Evolutionary conservation across 148 eudicot species (phyloP).

Genomic region (Diospyros lotus): DNA sequence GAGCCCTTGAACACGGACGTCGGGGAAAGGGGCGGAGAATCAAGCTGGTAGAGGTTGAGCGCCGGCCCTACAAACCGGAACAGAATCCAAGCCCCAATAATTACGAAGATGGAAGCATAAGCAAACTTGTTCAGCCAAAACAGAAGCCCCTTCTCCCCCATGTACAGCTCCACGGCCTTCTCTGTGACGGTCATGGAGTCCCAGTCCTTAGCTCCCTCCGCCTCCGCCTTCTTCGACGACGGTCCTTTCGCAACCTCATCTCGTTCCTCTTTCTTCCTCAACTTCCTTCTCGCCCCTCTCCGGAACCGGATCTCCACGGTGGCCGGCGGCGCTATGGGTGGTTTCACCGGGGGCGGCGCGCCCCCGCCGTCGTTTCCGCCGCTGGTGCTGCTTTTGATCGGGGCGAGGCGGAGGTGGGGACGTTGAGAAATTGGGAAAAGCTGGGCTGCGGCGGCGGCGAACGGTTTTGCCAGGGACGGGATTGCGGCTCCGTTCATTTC

Average conservation of each 20-base stretch:
- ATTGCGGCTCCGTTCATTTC: slow-evolving; percentile 21
- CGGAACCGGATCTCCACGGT: slow-evolving; percentile 45
- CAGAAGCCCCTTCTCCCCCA: slow-evolving; percentile 70
- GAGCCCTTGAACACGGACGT: too few relatives aligned
- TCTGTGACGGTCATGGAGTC: slow-evolving; percentile 63
- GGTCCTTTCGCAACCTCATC: background rate
- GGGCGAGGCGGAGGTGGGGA: slow-evolving; percentile 15
- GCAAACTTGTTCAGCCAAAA: slow-evolving; percentile 91
- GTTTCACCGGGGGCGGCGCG: slow-evolving; percentile 12
- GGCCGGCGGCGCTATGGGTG: slow-evolving; percentile 24
- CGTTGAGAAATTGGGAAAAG: background rate
- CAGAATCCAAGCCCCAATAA: slow-evolving; percentile 78
- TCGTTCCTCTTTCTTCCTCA: slow-evolving; percentile 23
- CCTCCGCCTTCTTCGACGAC: slow-evolving; percentile 7
- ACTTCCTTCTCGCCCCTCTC: slow-evolving; percentile 34
- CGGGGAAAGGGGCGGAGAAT: too few relatives aligned
- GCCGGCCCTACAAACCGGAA: slow-evolving; percentile 82
- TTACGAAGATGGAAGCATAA: slow-evolving; percentile 68
- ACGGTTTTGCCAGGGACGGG: slow-evolving; percentile 20
- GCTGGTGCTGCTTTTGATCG: slow-evolving; percentile 14
- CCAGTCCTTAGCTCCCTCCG: slow-evolving; percentile 46
- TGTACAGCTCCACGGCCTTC: slow-evolving; percentile 64
- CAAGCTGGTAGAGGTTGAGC: slow-evolving; percentile 44
- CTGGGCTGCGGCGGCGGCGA: slow-evolving; percentile 18
- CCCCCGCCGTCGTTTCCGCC: slow-evolving; percentile 6